A percentile compares a stretch with the other conserved stretches of the same genome.
Evolutionary conservation across 2,329 filamentous ascomycete species (phyloP).

Genomic region (Talaromyces islandicus): DNA sequence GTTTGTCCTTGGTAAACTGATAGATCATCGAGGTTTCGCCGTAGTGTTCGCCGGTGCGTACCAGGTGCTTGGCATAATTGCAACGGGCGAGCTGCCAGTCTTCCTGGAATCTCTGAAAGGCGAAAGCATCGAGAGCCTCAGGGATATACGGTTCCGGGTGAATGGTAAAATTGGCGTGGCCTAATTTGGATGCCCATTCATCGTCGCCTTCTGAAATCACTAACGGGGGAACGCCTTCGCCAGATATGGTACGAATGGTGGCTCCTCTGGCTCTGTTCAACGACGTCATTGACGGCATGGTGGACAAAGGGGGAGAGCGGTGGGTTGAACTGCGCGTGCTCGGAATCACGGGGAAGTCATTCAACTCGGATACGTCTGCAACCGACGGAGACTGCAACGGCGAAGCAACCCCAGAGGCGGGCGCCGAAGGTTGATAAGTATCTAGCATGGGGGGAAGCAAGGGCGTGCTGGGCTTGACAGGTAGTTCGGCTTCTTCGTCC

Average conservation of each 20-base stretch:
- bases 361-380: slow-evolving; percentile 49
- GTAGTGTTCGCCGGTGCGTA: slow-evolving; percentile 84
- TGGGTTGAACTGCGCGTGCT: slow-evolving; percentile 44
- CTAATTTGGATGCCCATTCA: slow-evolving; percentile 77
- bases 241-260: slow-evolving; percentile 35
- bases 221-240: slow-evolving; percentile 49
- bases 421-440: slow-evolving; percentile 42
- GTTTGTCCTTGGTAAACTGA: slow-evolving; percentile 78
- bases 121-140: slow-evolving; percentile 53
- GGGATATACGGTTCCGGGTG: slow-evolving; percentile 73
- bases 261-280: slow-evolving; percentile 52
- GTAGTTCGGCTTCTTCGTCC: slow-evolving; percentile 49
- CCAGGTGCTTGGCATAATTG: slow-evolving; percentile 85
- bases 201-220: slow-evolving; percentile 62
- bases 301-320: slow-evolving; percentile 68
- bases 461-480: slow-evolving; percentile 65
- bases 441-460: slow-evolving; percentile 76
- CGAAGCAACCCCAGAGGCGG: slow-evolving; percentile 59
- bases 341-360: slow-evolving; percentile 40
- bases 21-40: slow-evolving; percentile 86
- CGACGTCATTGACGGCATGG: slow-evolving; percentile 70
- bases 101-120: slow-evolving; percentile 60
- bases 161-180: slow-evolving; percentile 91
- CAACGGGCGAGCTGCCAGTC: slow-evolving; percentile 79
- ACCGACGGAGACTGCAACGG: slow-evolving; percentile 82